A percentile compares a stretch with the other conserved stretches of the same genome.
phyloP scores from a whole-genome alignment of 2,329 filamentous ascomycete genomes.

The Fusarium succisae region DNA sequence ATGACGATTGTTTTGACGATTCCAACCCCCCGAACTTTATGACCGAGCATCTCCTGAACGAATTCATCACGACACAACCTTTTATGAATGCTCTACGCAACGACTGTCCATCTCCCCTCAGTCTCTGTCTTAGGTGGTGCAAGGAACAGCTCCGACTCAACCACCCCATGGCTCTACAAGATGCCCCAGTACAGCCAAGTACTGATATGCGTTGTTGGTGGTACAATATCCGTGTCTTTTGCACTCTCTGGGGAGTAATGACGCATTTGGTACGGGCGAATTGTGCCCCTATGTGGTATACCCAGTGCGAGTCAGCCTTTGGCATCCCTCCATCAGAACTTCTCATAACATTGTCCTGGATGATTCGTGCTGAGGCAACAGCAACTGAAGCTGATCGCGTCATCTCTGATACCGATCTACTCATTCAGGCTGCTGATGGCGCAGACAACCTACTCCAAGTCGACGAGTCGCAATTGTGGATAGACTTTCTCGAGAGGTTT shows the following conservation, averaged over 20 bases:
- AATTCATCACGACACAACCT: constrained; percentile 36
- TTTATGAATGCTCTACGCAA: constrained; percentile 10
- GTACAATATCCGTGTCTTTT: constrained; percentile 38
- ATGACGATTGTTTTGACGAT: constrained; percentile 21
- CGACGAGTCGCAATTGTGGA: constrained; percentile 28
- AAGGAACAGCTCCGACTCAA: constrained; percentile 25
- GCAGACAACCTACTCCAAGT: constrained; percentile 12
- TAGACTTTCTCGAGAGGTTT: constrained; percentile 32
- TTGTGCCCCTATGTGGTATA: constrained; percentile 32
- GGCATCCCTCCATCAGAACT: constrained; percentile 41
- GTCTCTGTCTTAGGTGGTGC: constrained; percentile 36
- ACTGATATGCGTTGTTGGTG: constrained; percentile 26
- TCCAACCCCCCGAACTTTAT: constrained; percentile 6
- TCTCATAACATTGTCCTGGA: constrained; percentile 39
- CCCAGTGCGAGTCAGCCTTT: constrained; percentile 34
- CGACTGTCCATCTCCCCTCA: constrained; percentile 15
- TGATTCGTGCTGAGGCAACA: constrained; percentile 29
- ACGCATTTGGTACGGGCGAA: constrained; percentile 16
- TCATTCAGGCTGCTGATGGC: constrained; percentile 16
- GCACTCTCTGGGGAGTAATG: constrained; percentile 39
- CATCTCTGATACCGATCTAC: constrained; percentile 5
- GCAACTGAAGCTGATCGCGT: neutral
- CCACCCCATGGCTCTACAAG: constrained; percentile 19
- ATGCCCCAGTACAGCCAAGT: constrained; percentile 19
- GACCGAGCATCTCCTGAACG: constrained; percentile 26